Percentiles rank a stretch among this genome's conserved stretches.
Evolutionary conservation across 257 asterid species (phyloP).

Genomic region (Salvia miltiorrhiza): DNA sequence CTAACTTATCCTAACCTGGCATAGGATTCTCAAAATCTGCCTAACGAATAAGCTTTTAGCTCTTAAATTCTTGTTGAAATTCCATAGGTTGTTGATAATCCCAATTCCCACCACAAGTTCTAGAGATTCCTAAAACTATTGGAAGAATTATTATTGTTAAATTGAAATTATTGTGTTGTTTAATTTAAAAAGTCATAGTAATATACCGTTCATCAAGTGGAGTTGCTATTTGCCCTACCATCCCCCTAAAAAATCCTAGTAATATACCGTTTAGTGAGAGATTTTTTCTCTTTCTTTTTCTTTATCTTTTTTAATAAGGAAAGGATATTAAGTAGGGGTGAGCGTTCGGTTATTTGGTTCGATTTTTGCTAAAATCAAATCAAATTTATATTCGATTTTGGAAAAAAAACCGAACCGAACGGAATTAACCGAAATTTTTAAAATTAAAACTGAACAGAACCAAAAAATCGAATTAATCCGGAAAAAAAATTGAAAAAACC

Average conservation of each 20-base stretch:
- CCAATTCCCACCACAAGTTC: constrained; percentile 8
- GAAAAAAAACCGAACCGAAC: too few relatives aligned
- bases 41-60: constrained; percentile 22
- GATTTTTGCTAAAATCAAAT: too few relatives aligned
- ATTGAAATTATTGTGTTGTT: neutral
- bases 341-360: too few relatives aligned
- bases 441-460: too few relatives aligned
- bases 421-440: too few relatives aligned
- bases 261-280: neutral
- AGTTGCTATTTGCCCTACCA: neutral
- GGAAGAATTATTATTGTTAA: neutral
- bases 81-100: constrained; percentile 14
- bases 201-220: constrained; percentile 19
- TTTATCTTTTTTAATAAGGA: neutral
- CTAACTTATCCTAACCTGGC: constrained; percentile 30
- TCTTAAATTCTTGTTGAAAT: constrained; percentile 9
- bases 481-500: too few relatives aligned
- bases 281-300: neutral
- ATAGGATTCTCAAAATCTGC: constrained; percentile 38
- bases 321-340: too few relatives aligned
- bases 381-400: too few relatives aligned
- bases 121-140: neutral
- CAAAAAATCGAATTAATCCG: too few relatives aligned
- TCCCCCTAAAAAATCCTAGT: too few relatives aligned
- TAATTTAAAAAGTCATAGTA: neutral